A percentile compares a stretch with the other conserved stretches of the same genome.
phyloP scores from a whole-genome alignment of 352 stramenopile genomes.

The Pythium dissotocum region DNA sequence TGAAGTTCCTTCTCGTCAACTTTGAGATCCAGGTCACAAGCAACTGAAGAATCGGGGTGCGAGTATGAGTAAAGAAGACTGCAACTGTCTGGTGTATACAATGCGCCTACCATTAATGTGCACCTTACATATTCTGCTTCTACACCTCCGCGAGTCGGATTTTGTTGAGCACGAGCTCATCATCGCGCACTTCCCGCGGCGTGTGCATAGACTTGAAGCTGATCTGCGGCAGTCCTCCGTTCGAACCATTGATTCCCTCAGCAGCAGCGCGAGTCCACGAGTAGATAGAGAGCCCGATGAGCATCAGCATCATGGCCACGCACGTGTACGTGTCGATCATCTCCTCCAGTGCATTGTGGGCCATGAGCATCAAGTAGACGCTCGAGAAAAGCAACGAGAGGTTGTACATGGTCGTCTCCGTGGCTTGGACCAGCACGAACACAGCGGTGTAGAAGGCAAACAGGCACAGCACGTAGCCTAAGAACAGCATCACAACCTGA shows the following conservation, averaged over 20 bases:
- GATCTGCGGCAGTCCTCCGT: conserved; percentile 21
- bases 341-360: conserved; percentile 34
- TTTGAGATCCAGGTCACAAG: too few species aligned
- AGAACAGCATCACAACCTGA: conserved; percentile 31
- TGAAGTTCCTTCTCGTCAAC: too few species aligned
- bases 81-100: too few species aligned
- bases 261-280: conserved; percentile 23
- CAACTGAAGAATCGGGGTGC: too few species aligned
- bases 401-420: conserved; percentile 39
- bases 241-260: background rate
- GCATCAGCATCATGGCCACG: conserved; percentile 30
- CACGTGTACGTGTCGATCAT: conserved; percentile 18
- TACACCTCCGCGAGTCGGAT: conserved; percentile 23
- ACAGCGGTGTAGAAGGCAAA: conserved; percentile 45
- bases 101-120: too few species aligned
- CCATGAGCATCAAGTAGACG: conserved; percentile 39
- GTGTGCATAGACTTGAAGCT: conserved; percentile 34
- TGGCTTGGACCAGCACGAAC: conserved; percentile 32
- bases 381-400: conserved; percentile 39
- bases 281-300: conserved; percentile 38
- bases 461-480: conserved; percentile 37
- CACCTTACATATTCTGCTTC: background rate
- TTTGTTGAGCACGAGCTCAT: conserved; percentile 20
- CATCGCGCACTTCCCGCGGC: conserved; percentile 19
- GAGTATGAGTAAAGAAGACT: too few species aligned